These are phyloP conservation scores for Agrocybe chaxingu DNA, from an alignment of 768 basidiomycete species.

Conservation along the genomic window DNA sequence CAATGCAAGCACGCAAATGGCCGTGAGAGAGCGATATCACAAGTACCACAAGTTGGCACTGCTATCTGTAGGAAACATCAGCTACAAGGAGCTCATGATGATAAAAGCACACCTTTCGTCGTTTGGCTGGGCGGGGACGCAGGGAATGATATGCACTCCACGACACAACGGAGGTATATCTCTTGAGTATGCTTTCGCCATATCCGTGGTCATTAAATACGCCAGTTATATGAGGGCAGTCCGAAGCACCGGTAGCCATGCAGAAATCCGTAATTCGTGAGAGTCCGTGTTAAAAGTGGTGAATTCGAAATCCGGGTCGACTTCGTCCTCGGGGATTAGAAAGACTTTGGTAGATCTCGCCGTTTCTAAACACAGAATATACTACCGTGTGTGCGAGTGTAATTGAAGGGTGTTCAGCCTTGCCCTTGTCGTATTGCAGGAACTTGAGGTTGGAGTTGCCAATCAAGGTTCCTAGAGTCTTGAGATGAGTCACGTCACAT, in stretches of 20 bases:
- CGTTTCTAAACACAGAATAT: too few species aligned
- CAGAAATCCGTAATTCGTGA: too few species aligned
- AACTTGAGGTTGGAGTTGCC: too few species aligned
- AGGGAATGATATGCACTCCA: slow-evolving; percentile 15
- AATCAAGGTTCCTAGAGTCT: too few species aligned
- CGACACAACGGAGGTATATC: slow-evolving; percentile 45
- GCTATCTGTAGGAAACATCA: slow-evolving; percentile 31
- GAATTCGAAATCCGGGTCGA: too few species aligned
- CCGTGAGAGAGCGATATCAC: slow-evolving; percentile 50
- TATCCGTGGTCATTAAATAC: slow-evolving; percentile 27
- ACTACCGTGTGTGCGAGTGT: too few species aligned
- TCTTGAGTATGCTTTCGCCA: slow-evolving; percentile 33
- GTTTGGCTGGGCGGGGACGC: slow-evolving; percentile 44
- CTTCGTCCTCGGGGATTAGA: too few species aligned
- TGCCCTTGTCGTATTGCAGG: too few species aligned
- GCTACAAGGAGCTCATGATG: not conserved
- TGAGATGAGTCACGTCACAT: too few species aligned
- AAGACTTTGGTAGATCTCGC: too few species aligned
- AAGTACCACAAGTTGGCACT: slow-evolving; percentile 62
- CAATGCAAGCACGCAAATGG: slow-evolving; percentile 79
- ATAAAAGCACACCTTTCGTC: slow-evolving; percentile 53
- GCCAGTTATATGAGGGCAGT: slow-evolving; percentile 40
- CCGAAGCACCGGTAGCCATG: slow-evolving; percentile 13
- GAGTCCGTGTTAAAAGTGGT: too few species aligned
- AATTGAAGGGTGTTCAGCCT: too few species aligned